Conservation (phyloP, 1,139 yeast species). For the Pichia sp. region DNA sequence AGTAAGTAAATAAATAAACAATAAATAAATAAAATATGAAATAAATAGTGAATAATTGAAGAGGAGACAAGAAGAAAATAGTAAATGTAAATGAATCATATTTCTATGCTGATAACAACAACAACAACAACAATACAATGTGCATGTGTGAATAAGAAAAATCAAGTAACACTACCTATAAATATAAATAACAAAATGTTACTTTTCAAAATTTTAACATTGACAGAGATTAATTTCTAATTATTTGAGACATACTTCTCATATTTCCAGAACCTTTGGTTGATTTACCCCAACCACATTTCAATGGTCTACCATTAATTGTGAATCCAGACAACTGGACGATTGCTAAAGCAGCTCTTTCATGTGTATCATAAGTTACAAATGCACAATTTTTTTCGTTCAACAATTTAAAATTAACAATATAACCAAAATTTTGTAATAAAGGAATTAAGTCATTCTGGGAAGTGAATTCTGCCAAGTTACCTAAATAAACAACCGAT, state of each 20-base stretch:
- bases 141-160: neutral
- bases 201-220: neutral
- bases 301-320: conserved; percentile 71
- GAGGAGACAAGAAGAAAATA: neutral
- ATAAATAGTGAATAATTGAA: neutral
- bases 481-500: conserved; percentile 86
- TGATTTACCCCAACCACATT: conserved; percentile 78
- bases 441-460: conserved; percentile 72
- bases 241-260: conserved; percentile 5
- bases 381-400: conserved; percentile 83
- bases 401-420: conserved; percentile 73
- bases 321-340: conserved; percentile 72
- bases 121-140: neutral
- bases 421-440: conserved; percentile 72
- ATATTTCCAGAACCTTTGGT: conserved; percentile 10
- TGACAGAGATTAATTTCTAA: conserved; percentile 6
- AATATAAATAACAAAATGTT: neutral
- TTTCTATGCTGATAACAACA: neutral
- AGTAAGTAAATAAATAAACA: neutral
- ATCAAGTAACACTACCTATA: neutral
- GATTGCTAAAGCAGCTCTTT: conserved; percentile 82
- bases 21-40: neutral
- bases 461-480: conserved; percentile 69
- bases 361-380: conserved; percentile 81
- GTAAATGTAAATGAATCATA: neutral